phyloP scores from a whole-genome alignment of 306 rosid species.

The Quercus agrifolia region DNA sequence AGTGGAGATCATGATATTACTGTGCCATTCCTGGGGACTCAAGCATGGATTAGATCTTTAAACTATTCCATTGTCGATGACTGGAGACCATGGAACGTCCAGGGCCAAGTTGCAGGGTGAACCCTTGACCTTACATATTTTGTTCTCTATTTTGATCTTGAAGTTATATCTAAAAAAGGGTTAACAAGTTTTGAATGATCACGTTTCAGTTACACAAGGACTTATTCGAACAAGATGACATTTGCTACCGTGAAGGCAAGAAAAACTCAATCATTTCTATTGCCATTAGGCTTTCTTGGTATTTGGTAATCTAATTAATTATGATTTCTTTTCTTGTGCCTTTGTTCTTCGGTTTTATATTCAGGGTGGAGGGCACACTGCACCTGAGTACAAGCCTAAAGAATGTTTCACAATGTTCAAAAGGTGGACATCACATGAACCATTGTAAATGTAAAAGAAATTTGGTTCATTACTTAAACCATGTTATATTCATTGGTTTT shows the following conservation, averaged over 20 bases:
- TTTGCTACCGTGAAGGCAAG: constrained; percentile 77
- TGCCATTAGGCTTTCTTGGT: too few species aligned
- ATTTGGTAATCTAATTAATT: too few species aligned
- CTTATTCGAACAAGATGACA: constrained; percentile 60
- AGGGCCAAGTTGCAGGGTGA: constrained; percentile 68
- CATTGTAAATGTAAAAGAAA: constrained; percentile 23
- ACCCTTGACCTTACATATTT: not conserved
- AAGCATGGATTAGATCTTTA: constrained; percentile 67
- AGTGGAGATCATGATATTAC: constrained; percentile 65
- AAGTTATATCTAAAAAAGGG: not conserved
- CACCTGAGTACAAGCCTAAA: constrained; percentile 41
- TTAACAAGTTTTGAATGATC: not conserved
- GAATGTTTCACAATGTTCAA: constrained; percentile 46
- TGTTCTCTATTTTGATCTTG: not conserved
- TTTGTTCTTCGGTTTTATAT: not conserved
- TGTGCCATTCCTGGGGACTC: constrained; percentile 42
- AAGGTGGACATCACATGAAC: constrained; percentile 39
- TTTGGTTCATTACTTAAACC: not conserved
- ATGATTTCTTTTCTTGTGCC: not conserved
- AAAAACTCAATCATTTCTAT: not conserved
- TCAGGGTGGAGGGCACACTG: constrained; percentile 75
- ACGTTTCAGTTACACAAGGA: constrained; percentile 51
- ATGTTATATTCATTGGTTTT: too few species aligned
- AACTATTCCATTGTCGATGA: constrained; percentile 62
- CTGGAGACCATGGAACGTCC: constrained; percentile 64